A percentile compares a stretch with the other conserved stretches of the same genome.
Evolutionary conservation across 805 yeast genomes (phyloP).

Genomic region (Henningerozyma blattae): DNA sequence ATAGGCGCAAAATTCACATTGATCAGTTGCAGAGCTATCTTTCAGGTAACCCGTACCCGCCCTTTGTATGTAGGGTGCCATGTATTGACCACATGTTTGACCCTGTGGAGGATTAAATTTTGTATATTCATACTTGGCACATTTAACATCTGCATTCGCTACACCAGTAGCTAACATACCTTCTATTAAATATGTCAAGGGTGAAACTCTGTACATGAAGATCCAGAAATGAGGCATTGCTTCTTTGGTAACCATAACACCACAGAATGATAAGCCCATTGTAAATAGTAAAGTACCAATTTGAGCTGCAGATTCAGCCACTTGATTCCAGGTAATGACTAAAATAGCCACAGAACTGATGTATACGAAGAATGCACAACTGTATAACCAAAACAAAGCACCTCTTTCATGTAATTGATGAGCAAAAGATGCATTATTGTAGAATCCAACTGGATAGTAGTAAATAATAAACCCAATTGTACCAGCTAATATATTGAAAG

Average conservation of each 20-base stretch:
- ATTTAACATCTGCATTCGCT: constrained; percentile 36
- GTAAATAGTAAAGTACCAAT: constrained; percentile 46
- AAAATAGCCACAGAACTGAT: constrained; percentile 48
- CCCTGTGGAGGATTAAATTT: constrained; percentile 42
- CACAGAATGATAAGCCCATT: constrained; percentile 60
- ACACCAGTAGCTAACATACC: constrained; percentile 45
- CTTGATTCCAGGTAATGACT: constrained; percentile 45
- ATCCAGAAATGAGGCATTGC: constrained; percentile 67
- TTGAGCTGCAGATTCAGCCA: constrained; percentile 54
- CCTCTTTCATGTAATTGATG: constrained; percentile 39
- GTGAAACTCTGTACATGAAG: constrained; percentile 70
- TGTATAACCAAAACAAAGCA: constrained; percentile 38
- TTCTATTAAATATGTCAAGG: constrained; percentile 53
- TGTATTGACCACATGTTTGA: constrained; percentile 45
- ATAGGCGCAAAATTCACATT: constrained; percentile 49
- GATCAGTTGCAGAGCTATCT: constrained; percentile 34
- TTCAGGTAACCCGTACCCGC: constrained; percentile 37
- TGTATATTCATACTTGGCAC: constrained; percentile 39
- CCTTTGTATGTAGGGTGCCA: constrained; percentile 26
- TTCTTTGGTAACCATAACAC: constrained; percentile 54
- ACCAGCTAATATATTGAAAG: constrained; percentile 51
- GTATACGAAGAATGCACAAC: constrained; percentile 40
- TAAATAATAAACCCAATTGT: constrained; percentile 48
- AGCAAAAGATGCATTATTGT: constrained; percentile 49
- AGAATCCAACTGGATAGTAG: constrained; percentile 65